Percentiles rank a stretch among this genome's conserved stretches.
phyloP scores from a whole-genome alignment of 345 rosid genomes.

The Schrenkiella parvula region DNA sequence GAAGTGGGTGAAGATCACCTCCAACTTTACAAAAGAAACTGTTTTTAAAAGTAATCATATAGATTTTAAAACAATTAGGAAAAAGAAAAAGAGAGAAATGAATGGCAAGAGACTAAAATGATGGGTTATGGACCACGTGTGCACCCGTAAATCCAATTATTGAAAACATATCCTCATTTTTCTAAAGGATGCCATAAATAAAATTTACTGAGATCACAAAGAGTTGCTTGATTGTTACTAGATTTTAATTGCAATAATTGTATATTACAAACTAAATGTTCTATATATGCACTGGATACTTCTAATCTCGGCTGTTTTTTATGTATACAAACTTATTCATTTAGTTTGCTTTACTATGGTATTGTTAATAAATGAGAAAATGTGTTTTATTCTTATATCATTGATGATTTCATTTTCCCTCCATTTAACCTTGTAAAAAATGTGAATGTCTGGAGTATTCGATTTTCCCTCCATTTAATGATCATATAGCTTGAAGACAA shows the following conservation, averaged over 20 bases:
- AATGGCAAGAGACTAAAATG: slow-evolving; percentile 12
- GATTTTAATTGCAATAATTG: neutral
- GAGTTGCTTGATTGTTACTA: too few species aligned
- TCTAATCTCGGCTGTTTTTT: too few species aligned
- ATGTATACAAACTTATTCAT: too few species aligned
- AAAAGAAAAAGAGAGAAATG: neutral
- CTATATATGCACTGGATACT: too few species aligned
- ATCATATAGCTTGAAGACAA: slow-evolving; percentile 16
- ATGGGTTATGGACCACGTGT: slow-evolving; percentile 29
- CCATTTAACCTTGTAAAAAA: neutral
- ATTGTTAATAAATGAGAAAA: neutral
- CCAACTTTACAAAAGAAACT: slow-evolving; percentile 25
- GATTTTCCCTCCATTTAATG: slow-evolving; percentile 11
- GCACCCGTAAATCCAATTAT: slow-evolving; percentile 24
- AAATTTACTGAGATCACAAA: too few species aligned
- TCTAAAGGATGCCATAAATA: neutral
- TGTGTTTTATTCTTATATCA: neutral
- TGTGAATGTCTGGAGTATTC: neutral
- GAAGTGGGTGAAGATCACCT: slow-evolving; percentile 30
- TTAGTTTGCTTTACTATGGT: too few species aligned
- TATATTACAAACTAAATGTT: too few species aligned
- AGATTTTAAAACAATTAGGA: neutral
- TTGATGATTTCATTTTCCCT: neutral
- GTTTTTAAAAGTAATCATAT: neutral
- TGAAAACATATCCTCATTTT: neutral